A percentile compares a stretch with the other conserved stretches of the same genome.
Evolutionary conservation across 331 rosid species (phyloP).

Genomic region (Dryas integrifolia): DNA sequence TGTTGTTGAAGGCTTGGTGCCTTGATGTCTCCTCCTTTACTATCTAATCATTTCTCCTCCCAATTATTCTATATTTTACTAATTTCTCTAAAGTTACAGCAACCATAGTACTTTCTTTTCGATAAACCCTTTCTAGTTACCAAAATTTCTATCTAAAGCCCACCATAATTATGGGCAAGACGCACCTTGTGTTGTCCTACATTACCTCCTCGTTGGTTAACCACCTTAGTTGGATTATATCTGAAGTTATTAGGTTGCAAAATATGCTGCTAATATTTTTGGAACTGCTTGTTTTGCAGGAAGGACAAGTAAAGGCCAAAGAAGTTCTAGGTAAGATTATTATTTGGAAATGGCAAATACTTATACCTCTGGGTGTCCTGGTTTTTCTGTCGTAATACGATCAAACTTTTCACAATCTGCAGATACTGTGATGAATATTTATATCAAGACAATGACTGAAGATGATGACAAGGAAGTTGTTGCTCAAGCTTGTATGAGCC

Average conservation of each 20-base stretch:
- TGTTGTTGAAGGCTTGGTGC: too few species aligned
- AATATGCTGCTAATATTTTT: conserved; percentile 10
- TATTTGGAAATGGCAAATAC: conserved; percentile 14
- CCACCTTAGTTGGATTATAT: not conserved
- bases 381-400: conserved; percentile 1
- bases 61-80: too few species aligned
- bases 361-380: not conserved
- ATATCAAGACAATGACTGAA: conserved; percentile 82
- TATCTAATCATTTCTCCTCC: too few species aligned
- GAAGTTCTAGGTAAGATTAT: conserved; percentile 66
- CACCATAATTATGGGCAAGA: too few species aligned
- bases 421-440: conserved; percentile 78
- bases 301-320: conserved; percentile 62
- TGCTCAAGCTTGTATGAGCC: conserved; percentile 84
- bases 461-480: conserved; percentile 97
- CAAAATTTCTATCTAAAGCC: too few species aligned
- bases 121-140: too few species aligned
- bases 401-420: conserved; percentile 23
- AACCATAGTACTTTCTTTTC: too few species aligned
- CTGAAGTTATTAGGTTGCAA: not conserved
- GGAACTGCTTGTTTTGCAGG: conserved; percentile 54
- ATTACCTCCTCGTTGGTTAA: not conserved
- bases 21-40: too few species aligned
- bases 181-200: not conserved
- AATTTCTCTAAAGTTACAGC: too few species aligned